Evolutionary conservation across 1,139 yeast species (phyloP).

Genomic region (Suzukiozyma palmioleophila): DNA sequence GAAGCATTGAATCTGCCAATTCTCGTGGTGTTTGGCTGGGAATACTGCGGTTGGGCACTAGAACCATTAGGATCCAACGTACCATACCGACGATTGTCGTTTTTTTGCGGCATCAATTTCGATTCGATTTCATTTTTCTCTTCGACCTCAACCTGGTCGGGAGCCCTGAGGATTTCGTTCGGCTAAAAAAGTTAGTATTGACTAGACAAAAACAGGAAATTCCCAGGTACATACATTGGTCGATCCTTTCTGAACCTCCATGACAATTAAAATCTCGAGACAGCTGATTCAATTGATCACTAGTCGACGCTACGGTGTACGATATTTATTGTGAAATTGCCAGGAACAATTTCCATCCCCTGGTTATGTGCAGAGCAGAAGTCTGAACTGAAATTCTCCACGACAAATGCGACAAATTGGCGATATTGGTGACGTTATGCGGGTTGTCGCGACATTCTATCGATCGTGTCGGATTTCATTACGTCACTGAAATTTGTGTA

Average conservation of each 20-base stretch:
- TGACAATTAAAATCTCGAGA: not conserved
- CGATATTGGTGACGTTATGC: no score
- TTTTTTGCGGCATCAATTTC: conserved; percentile 1
- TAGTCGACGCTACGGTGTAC: not conserved
- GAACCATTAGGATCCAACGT: not conserved
- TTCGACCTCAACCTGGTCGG: conserved; percentile 17
- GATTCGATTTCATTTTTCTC: conserved; percentile 3
- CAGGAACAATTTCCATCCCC: no score
- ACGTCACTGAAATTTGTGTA: no score
- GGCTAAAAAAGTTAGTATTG: conserved; percentile 14
- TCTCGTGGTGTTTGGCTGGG: conserved; percentile 2
- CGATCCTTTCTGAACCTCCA: conserved; percentile 2
- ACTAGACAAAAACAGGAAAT: not conserved
- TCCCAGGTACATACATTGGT: conserved; percentile 1
- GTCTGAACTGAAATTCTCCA: no score
- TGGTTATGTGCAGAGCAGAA: no score
- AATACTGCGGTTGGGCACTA: conserved; percentile 8
- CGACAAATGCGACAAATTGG: no score
- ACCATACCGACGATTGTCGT: not conserved
- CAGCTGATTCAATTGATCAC: not conserved
- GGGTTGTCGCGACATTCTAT: no score
- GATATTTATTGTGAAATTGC: no score
- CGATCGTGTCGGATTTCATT: no score
- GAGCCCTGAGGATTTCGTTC: conserved; percentile 21
- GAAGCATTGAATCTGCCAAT: conserved; percentile 4